Percentiles rank a stretch among this genome's conserved stretches.
Evolutionary conservation across 805 yeast species (phyloP).

Genomic region (Kodamaea kakaduensis): DNA sequence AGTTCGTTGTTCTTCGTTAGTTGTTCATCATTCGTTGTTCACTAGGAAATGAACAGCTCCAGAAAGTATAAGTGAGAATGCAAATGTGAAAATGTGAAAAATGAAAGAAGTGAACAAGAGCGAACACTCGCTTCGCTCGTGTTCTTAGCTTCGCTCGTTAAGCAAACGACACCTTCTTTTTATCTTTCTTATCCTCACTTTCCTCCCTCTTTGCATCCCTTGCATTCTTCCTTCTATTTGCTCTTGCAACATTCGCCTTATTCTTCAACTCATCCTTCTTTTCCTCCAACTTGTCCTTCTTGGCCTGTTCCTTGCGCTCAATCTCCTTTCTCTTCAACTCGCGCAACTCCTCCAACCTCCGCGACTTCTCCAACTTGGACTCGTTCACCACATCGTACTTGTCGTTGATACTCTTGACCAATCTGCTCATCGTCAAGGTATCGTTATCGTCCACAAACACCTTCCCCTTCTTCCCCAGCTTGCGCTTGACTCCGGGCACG

Average conservation of each 20-base stretch:
- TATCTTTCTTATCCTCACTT: constrained; percentile 11
- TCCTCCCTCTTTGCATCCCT: constrained; percentile 25
- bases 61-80: no score
- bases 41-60: no score
- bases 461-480: constrained; percentile 85
- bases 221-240: constrained; percentile 60
- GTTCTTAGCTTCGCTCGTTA: no score
- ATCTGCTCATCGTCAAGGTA: constrained; percentile 54
- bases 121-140: no score
- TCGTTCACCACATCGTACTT: constrained; percentile 74
- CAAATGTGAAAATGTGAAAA: no score
- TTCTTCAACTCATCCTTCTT: constrained; percentile 74
- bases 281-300: constrained; percentile 63
- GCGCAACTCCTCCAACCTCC: constrained; percentile 84
- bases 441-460: constrained; percentile 72
- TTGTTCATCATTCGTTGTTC: no score
- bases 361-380: constrained; percentile 84
- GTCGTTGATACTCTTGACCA: constrained; percentile 79
- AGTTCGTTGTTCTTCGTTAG: no score
- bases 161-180: constrained; percentile 41
- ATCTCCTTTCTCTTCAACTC: constrained; percentile 83
- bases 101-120: no score
- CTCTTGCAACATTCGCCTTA: constrained; percentile 68
- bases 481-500: constrained; percentile 74
- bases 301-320: constrained; percentile 74